Percentiles rank a stretch among this genome's conserved stretches.
These are phyloP conservation scores for Psilocybe mexicana DNA, from an alignment of 1,284 basidiomycete species.

Conservation along the genomic window DNA sequence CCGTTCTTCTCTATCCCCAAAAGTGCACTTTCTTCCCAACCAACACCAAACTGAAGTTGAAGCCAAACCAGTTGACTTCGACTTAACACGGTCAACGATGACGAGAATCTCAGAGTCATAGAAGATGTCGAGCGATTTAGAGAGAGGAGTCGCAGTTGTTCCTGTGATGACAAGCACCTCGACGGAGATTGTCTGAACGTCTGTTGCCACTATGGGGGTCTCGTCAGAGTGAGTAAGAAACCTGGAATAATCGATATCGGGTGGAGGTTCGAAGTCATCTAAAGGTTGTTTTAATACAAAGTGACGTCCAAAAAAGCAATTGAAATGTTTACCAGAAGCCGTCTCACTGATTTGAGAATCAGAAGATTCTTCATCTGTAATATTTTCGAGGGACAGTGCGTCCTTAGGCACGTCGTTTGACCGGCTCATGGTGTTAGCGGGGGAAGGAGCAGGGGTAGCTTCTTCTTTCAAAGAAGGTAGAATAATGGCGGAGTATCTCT, in stretches of 20 bases:
- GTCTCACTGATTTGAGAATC: not conserved
- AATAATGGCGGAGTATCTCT: conserved; percentile 59
- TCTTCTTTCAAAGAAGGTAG: conserved; percentile 71
- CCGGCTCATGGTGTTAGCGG: conserved; percentile 52
- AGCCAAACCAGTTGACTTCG: conserved; percentile 62
- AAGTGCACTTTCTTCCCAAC: conserved; percentile 54
- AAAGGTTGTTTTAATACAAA: no score
- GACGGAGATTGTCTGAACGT: conserved; percentile 62
- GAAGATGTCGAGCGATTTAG: conserved; percentile 52
- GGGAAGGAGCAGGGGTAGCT: conserved; percentile 58
- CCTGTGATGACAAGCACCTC: conserved; percentile 65
- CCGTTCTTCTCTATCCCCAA: conserved; percentile 58
- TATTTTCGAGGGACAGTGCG: not conserved
- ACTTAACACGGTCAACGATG: conserved; percentile 68
- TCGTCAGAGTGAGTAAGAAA: conserved; percentile 27
- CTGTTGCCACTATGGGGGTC: conserved; percentile 39
- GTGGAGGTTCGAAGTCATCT: conserved; percentile 24
- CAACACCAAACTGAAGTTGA: conserved; percentile 73
- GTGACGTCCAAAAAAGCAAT: not conserved
- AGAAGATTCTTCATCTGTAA: not conserved
- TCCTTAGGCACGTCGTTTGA: conserved; percentile 1
- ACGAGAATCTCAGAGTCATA: conserved; percentile 72
- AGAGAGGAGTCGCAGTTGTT: conserved; percentile 44
- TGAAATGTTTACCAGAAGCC: not conserved
- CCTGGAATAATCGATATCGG: conserved; percentile 12